Conservation (phyloP, 306 rosid genomes). For the Cicer chorassanicum region DNA sequence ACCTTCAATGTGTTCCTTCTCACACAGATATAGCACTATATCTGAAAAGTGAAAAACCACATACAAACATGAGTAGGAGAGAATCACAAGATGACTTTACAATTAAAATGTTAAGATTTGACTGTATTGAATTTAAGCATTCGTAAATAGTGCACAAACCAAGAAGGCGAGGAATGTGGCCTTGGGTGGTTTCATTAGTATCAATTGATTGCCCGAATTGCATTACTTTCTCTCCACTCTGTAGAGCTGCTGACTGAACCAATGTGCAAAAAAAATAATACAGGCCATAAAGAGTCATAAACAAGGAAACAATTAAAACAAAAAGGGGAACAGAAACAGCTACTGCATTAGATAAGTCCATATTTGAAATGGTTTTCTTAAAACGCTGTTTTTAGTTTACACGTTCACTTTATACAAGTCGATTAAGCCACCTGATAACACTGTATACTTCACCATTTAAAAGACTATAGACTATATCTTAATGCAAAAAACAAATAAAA, state of each 20-base stretch:
- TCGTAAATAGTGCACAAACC: slow-evolving; percentile 58
- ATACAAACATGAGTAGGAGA: slow-evolving; percentile 34
- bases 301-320: slow-evolving; percentile 3
- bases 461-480: slow-evolving; percentile 8
- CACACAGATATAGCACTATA: no score
- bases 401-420: slow-evolving; percentile 27
- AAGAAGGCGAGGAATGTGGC: slow-evolving; percentile 94
- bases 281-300: slow-evolving; percentile 29
- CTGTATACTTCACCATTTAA: slow-evolving; percentile 8
- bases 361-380: slow-evolving; percentile 15
- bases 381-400: neutral
- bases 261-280: slow-evolving; percentile 40
- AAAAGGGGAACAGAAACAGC: slow-evolving; percentile 7
- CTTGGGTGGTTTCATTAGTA: slow-evolving; percentile 63
- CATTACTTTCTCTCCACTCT: slow-evolving; percentile 85
- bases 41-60: neutral
- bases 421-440: slow-evolving; percentile 10
- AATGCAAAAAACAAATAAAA: neutral
- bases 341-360: slow-evolving; percentile 10
- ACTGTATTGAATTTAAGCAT: slow-evolving; percentile 14
- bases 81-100: slow-evolving; percentile 2
- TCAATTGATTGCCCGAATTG: slow-evolving; percentile 81
- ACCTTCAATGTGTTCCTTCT: slow-evolving; percentile 80
- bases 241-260: slow-evolving; percentile 78
- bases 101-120: slow-evolving; percentile 28